Base-by-base conservation (phyloP, 352 stramenopile species). In the Discostella stelligera region DNA sequence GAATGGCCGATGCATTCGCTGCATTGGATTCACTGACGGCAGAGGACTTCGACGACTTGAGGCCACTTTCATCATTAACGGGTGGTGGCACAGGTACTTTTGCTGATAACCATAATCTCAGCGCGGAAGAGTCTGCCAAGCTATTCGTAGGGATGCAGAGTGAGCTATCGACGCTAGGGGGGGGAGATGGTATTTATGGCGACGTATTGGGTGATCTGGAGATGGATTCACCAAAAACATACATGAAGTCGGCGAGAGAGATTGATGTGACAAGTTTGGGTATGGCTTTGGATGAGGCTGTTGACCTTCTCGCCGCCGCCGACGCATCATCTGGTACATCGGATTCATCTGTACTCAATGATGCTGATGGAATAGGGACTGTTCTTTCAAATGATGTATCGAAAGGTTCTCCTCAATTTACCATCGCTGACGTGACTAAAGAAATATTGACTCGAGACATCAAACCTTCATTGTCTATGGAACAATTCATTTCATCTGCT, bases 1-100 rank as follows among this genome's bases (percentile, higher is more conserved):
- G 74, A 54, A 82, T 82, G 74, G 60, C 74, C 11, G 62, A 74
- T 58, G 74, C 74, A 58, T 82, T 82, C 58, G 61, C 74, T n/a
- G 74, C 61, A 18, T 69, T 82, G 30, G 66, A 77, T 66, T 55
- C 27, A 53, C 74, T 82, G 8, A 67, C 53, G 18, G 63, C 63
- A 18, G 67, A 77, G 65, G 74, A 82, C 49, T 77, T 74, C 41
- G 63, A 79, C 52, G 71, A 74, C n/a, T 56, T 79, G 55, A 61
- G 30, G 50, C 63, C 71, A n/a, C 14, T 65, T 14, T 64, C 58
- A 13, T 65, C 48, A n/a, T 25, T 10, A 10, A 48, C 13, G 5
- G 58, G 48, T n/a, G 13, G 39, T 41, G 55, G 16, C 9, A 27
- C 23, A 49, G n/a, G 27, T 32, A 5, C 27, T 5, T 32, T 32